These are phyloP conservation scores for Ogataea paraovalis DNA, from an alignment of 805 yeast species.

Conservation along the genomic window DNA sequence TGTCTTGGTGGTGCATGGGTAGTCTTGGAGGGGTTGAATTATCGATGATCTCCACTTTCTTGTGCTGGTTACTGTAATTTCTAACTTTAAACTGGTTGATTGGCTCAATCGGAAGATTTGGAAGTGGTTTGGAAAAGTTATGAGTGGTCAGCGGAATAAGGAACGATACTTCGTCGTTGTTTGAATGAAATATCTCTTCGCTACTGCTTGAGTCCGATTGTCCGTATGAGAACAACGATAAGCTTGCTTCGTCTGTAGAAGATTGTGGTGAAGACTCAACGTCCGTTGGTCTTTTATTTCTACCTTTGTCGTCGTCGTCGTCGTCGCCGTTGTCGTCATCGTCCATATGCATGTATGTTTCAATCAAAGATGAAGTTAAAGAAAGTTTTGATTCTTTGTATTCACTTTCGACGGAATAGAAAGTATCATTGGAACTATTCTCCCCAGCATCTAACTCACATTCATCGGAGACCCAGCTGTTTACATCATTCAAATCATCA, in stretches of 20 bases:
- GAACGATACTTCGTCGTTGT: neutral
- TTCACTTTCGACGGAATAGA: constrained; percentile 1
- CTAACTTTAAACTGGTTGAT: constrained; percentile 21
- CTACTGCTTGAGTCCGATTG: constrained; percentile 1
- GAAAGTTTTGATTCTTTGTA: constrained; percentile 8
- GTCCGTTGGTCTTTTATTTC: neutral
- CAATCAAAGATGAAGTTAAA: constrained; percentile 10
- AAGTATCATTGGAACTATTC: neutral
- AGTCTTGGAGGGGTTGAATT: constrained; percentile 4
- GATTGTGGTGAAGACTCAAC: constrained; percentile 3
- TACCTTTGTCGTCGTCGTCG: neutral
- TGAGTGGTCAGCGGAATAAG: constrained; percentile 4
- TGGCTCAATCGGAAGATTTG: constrained; percentile 22
- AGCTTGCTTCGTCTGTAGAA: constrained; percentile 5
- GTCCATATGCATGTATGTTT: constrained; percentile 10
- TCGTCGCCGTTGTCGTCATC: neutral
- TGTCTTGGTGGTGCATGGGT: constrained; percentile 5
- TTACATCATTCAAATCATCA: too few relatives aligned
- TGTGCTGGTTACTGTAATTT: constrained; percentile 12
- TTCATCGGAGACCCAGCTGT: too few relatives aligned
- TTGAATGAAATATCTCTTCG: neutral
- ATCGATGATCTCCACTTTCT: constrained; percentile 2
- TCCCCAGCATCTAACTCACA: neutral
- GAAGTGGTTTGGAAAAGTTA: constrained; percentile 13
- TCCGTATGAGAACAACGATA: constrained; percentile 16